Evolutionary conservation across 1,284 basidiomycete species (phyloP).

Genomic region (Stygiomarasmius scandens): DNA sequence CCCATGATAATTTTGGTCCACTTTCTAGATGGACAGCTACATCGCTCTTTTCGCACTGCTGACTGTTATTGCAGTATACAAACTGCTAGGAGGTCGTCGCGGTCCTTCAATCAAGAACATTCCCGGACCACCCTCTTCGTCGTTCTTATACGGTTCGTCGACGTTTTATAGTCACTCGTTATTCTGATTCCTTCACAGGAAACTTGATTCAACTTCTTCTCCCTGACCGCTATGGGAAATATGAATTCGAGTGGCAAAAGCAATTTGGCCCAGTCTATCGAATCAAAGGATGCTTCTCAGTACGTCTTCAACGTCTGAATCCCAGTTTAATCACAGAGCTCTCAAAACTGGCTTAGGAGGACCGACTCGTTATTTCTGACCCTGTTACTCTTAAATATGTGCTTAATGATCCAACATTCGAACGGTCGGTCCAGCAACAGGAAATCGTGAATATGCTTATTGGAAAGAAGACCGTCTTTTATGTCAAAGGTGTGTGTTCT

Average conservation of each 20-base stretch:
- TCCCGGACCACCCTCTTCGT: no score
- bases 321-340: no score
- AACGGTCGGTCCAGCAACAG: constrained; percentile 2
- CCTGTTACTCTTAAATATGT: constrained; percentile 2
- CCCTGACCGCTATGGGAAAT: neutral
- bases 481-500: neutral
- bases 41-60: no score
- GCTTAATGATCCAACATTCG: constrained; percentile 4
- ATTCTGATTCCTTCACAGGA: no score
- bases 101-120: no score
- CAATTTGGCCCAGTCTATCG: constrained; percentile 10
- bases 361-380: constrained; percentile 3
- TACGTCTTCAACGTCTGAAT: no score
- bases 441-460: constrained; percentile 8
- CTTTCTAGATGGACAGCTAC: no score
- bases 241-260: constrained; percentile 13
- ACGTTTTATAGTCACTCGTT: neutral
- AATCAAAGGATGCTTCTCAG: constrained; percentile 9
- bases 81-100: no score
- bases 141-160: no score
- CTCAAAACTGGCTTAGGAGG: no score
- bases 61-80: no score
- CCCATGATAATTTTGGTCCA: no score
- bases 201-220: constrained; percentile 8
- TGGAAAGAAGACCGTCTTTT: constrained; percentile 5